Evolutionary conservation across 805 yeast genomes (phyloP).

Genomic region (Starmera pachycereana): DNA sequence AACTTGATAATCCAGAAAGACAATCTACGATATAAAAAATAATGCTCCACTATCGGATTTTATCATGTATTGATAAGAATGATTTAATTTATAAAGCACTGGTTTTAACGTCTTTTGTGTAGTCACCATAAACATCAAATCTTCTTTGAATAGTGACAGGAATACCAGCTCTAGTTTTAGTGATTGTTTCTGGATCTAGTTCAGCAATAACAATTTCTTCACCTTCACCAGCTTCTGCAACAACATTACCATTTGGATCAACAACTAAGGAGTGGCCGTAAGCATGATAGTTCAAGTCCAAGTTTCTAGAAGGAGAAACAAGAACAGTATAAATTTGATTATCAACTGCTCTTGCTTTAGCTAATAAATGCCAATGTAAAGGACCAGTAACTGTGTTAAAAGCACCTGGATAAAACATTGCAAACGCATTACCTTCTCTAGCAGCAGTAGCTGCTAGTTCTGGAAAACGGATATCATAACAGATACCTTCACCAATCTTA

Average conservation of each 20-base stretch:
- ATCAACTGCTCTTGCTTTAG: constrained; percentile 67
- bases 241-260: constrained; percentile 51
- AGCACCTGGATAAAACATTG: constrained; percentile 80
- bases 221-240: constrained; percentile 72
- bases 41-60: neutral
- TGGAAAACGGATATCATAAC: constrained; percentile 78
- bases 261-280: constrained; percentile 62
- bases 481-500: constrained; percentile 74
- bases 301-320: constrained; percentile 86
- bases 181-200: constrained; percentile 51
- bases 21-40: no score
- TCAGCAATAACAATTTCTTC: constrained; percentile 72
- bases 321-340: constrained; percentile 64
- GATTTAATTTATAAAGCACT: constrained; percentile 5
- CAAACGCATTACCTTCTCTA: constrained; percentile 52
- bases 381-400: constrained; percentile 86
- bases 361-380: constrained; percentile 72
- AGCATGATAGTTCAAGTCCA: constrained; percentile 44
- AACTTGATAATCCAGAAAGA: no score
- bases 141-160: constrained; percentile 66
- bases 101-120: constrained; percentile 12
- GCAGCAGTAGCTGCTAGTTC: constrained; percentile 70
- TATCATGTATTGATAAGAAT: neutral
- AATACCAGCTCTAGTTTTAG: constrained; percentile 49
- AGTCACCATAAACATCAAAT: constrained; percentile 40